phyloP scores from a whole-genome alignment of 192 early-diverging fungal species.

The Coemansia sp. region DNA sequence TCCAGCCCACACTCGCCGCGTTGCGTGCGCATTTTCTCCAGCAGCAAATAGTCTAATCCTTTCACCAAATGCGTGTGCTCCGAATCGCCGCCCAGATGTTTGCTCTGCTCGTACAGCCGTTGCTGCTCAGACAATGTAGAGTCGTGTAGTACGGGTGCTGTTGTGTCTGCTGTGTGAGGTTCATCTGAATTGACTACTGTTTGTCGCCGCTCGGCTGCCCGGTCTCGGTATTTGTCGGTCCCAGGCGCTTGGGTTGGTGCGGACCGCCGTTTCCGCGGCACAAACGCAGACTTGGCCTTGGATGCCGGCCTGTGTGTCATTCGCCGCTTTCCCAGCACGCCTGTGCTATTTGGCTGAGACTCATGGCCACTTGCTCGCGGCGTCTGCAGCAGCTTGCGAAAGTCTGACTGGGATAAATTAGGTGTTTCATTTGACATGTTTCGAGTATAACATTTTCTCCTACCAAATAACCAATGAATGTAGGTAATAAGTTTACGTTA shows the following conservation, averaged over 20 bases:
- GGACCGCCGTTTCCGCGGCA: neutral
- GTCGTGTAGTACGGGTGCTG: neutral
- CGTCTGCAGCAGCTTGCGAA: constrained; percentile 29
- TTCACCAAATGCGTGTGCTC: constrained; percentile 91
- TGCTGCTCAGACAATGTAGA: constrained; percentile 2
- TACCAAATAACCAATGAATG: too few relatives aligned
- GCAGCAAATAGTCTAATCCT: constrained; percentile 82
- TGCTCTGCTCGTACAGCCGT: constrained; percentile 72
- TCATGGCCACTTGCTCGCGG: neutral
- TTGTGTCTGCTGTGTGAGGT: neutral
- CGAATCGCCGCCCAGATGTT: constrained; percentile 84
- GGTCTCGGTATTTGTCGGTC: constrained; percentile 69
- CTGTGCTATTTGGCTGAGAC: neutral
- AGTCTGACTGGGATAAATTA: constrained; percentile 18
- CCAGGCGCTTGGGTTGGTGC: neutral
- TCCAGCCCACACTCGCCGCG: constrained; percentile 37
- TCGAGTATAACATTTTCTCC: neutral
- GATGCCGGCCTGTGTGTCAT: constrained; percentile 6
- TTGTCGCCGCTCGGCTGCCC: constrained; percentile 85
- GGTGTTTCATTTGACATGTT: constrained; percentile 1
- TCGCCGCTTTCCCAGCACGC: constrained; percentile 4
- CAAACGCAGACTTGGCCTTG: neutral
- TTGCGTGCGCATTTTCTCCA: constrained; percentile 66
- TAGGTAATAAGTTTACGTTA: too few relatives aligned
- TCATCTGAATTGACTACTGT: neutral